These are phyloP conservation scores for Mollisia scopiformis DNA, from an alignment of 2,329 filamentous ascomycete species.

Conservation along the genomic window DNA sequence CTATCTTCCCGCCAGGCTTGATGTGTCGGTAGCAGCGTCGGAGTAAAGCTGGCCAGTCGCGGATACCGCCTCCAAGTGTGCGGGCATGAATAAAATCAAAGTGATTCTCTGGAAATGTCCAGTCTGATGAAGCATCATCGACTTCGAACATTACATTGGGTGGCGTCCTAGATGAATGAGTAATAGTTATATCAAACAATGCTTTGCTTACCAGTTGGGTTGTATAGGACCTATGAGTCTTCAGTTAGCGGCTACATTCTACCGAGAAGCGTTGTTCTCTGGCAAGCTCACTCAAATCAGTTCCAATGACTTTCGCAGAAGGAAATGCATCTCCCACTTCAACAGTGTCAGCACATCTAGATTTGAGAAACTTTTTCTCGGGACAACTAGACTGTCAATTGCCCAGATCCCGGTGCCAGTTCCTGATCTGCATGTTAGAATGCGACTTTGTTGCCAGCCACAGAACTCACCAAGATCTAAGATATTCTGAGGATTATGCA, in stretches of 20 bases:
- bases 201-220: too few species aligned
- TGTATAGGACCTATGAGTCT: too few species aligned
- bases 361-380: too few species aligned
- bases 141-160: constrained; percentile 35
- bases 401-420: constrained; percentile 16
- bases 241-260: too few species aligned
- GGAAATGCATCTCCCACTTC: constrained; percentile 6
- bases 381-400: too few species aligned
- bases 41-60: constrained; percentile 12
- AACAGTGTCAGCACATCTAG: too few species aligned
- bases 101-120: constrained; percentile 37
- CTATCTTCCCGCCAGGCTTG: constrained; percentile 21
- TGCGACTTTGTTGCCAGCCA: too few species aligned
- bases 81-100: constrained; percentile 38
- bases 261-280: too few species aligned
- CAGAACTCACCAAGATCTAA: constrained; percentile 11
- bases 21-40: constrained; percentile 7
- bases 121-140: constrained; percentile 36
- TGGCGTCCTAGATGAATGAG: constrained; percentile 24
- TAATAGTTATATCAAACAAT: neutral
- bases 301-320: neutral
- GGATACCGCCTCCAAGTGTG: constrained; percentile 28
- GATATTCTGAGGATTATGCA: neutral
- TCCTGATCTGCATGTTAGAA: too few species aligned
- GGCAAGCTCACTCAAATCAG: neutral